Evolutionary conservation across 83 land plant species (phyloP), one percentile per base, ranked within the genome.

Genomic region (Larix sibirica): DNA sequence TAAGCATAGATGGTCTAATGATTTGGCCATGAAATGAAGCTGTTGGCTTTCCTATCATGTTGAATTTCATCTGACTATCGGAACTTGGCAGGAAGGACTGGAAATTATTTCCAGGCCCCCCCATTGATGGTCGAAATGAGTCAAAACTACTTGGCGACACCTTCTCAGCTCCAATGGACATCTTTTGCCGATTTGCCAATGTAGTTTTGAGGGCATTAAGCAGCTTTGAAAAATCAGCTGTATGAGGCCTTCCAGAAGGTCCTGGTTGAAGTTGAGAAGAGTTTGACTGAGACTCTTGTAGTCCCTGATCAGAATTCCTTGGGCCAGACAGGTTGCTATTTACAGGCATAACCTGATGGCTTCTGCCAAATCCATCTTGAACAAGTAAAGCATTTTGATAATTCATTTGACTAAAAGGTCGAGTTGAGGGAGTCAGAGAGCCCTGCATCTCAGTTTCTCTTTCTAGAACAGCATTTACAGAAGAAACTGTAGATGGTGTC

Each of bases 331-430:
- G 6, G 24, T 44, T 71, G 23, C 76, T 36, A 38, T 17, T 14
- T 31, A 71, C 6, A 40, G 50, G 40, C 76, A 71, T 38, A 71
- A 71, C 14, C 76, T 71, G 38, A 71, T 71, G 23, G 76, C 17
- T 71, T 71, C 40, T 44, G 8, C 50, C 50, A 44, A 44, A 6
- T 71, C 50, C 76, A 71, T 71, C 76, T 40, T 71, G 76, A 71
- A 9, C 47, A 71, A 38, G 76, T 71, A 71, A 71, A 71, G 38
- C 76, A 71, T 44, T 71, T 71, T 42, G 47, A 71, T 71, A 71
- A 71, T 10, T 20, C n/a, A 9, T 40, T 38, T 71, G 76, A 40
- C 76, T 44, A 71, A 40, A 71, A 5, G 76, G 40, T 71, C 20
- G 38, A 71, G 50, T 20, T 40, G 76, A 40, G 33, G 76, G 21